Base-by-base conservation (phyloP, 1,284 basidiomycete genomes). In the Cutaneotrichosporon cavernicola region DNA sequence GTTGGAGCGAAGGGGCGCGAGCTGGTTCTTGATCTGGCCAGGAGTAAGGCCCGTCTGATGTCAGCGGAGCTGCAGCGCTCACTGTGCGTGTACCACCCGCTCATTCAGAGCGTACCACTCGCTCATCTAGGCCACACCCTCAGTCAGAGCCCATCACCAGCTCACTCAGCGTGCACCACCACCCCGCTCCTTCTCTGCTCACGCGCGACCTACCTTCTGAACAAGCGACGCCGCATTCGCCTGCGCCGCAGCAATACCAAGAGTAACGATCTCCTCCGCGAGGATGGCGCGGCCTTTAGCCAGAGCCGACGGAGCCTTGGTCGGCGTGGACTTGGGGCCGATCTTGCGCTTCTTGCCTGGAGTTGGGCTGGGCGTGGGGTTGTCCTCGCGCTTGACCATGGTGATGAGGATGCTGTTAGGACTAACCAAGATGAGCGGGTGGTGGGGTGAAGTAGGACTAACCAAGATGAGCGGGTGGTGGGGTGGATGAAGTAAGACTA, bases 1-100 rank as follows among this genome's bases (percentile, higher is more conserved):
- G 60, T 76, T 76, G 43, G 60, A 56, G 14, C 74, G 66, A 38
- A 71, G 71, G n/a, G 68, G 65, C 4, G 63, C 62, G n/a, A 76
- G 55, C 65, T 75, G 73, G 22, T 64, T 69, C 51, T 62, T 62
- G 64, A 74, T 67, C 64, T 76, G 74, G 34, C 65, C 65, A n/a
- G 55, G 65, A 1, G 70, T 72, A 60, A 73, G 58, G 18, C 73
- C 73, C 21, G 72, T 73, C 74, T 76, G 53, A 22, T 4, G 31
- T 64, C 30, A 63, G 62, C 43, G 2, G 7, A 7, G 2, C 18
- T 40, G 9, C 38, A 14, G 13, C 5, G 7, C 34, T 13, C 34
- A 36, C 34, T 9, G 8, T 8, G 34, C 34, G 7, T 5, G 26
- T 26, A 26, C 26, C 26, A 26, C 26, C 26, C 26, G 1, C 26